Base-by-base conservation (phyloP, 345 rosid genomes). In the Sonneratia caseolaris region DNA sequence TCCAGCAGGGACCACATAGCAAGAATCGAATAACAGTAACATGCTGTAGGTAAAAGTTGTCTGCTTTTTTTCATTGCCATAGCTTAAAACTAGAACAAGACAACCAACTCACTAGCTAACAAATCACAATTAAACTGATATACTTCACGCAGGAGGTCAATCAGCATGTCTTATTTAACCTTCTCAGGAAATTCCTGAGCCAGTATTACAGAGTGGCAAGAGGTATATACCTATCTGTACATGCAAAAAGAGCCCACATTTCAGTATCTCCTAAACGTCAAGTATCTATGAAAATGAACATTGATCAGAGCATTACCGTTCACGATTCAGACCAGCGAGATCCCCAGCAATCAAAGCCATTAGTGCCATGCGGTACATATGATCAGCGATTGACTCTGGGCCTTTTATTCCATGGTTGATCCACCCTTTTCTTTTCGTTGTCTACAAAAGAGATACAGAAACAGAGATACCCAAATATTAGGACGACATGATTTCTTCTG, bases 401-500 rank as follows among this genome's bases (percentile, higher is more conserved):
- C 87, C 87, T 66, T 82, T 82, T 24, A 94, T 86, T 67, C 88
- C 98, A 75, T 91, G 89, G 79, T 88, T 88, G 53, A 94, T 83
- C 98, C 98, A 94, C 66, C 97, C 98, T 73, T 90, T 86, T 75
- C 98, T 88, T 80, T 94, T 94, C 14, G 98, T 94, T 15, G 95
- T 90, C 98, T 94, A 74, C 27, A 35, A 8, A 14, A 14, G 36
- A 55, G 24, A 43, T 32, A 37, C 21, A 57, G 37, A 47, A 66
- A 8, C 56, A 66, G 7, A 45, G 68, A 45, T 18, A 14, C 35
- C 35, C 35, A n/a, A 42, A 21, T 21, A 67, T 62, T 59, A 14
- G 19, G 43, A 37, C 37, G 19, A 62, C 48, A 36, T 45, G 9
- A 24, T 4, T 61, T 32, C 55, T 36, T 71, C 0, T 1, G 27